Evolutionary conservation across 2,329 filamentous ascomycete genomes (phyloP), one percentile per base, ranked within the genome.

Genomic region (Alternaria viburni): DNA sequence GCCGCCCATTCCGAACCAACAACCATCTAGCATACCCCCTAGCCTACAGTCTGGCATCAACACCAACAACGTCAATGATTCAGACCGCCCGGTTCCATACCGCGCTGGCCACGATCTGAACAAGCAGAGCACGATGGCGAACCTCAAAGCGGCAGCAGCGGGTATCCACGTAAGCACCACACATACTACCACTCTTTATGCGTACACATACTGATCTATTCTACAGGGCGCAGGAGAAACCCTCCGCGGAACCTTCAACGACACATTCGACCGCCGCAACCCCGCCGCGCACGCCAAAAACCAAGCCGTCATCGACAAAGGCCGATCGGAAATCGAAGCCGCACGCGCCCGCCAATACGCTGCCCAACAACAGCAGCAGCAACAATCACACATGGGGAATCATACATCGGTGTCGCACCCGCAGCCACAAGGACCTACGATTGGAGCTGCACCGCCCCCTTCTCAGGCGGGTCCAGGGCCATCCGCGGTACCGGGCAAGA

Each of bases 171-270:
- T 79, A 72, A 69, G 75, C 36, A 11, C 41, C 17, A 6, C 50
- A 56, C 26, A 10, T 3, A n/a, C 12, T 10, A 28, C 6, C 19
- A 28, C 17, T 15, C 49, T 5, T 0, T 11, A 15, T 19, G 23
- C 30, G 15, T n/a, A 36, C 6, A 21, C 4, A 21, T 55, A 55
- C 69, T 67, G 15, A 72, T 19, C 15, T 3, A 4, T 17, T 10
- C 13, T 10, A 43, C 45, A 79, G 77, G 77, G 77, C 45, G 77
- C 76, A 17, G 70, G 77, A 52, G 77, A 79, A 68, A 72, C 77
- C 46, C 71, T 79, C 17, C 74, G 77, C 32, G 77, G 77, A 12
- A 78, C 76, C 4, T 69, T 79, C 41, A 79, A 79, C 49, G 69
- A 69, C 50, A 69, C 73, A 4, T 71, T 78, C 46, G 77, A 79